Evolutionary conservation across 1,139 yeast species (phyloP), one percentile per base, ranked within the genome.

Genomic region (Yamadazyma siamensis): DNA sequence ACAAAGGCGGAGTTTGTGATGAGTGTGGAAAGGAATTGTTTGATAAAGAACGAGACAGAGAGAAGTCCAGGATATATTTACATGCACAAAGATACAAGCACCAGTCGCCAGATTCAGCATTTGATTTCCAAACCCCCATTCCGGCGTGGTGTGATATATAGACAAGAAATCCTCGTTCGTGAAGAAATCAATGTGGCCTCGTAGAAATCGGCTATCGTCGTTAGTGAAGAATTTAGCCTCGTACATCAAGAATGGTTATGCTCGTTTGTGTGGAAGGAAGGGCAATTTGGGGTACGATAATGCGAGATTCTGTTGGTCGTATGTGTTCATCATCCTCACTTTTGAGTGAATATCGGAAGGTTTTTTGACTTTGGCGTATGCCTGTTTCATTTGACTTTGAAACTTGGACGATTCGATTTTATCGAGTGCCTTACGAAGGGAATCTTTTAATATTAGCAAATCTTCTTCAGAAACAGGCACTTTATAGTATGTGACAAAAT

Each of bases 271-370:
- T n/a, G n/a, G n/a, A 23, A 34, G 44, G 32, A 49, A 57, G 5
- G 63, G 63, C 12, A 52, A 36, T 29, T 53, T 56, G 4, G 56
- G 52, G 24, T 27, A 39, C 20, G 38, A 41, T 18, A 88, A 85
- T 4, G 88, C 87, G 13, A 78, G 80, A 29, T 65, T 62, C 20
- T 64, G 60, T 40, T 81, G 83, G 28, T 78, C 81, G 52, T 71
- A 65, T 36, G 44, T 43, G 75, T 65, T 30, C 71, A 69, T 46
- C 61, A 54, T 40, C 73, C 59, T 35, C 71, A 60, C 48, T 71
- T 81, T 51, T 72, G 21, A 11, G 6, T 5, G 5, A 11, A 7
- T 8, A 18, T 18, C 20, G 9, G 7, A 8, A 8, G 20, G 20
- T 18, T 8, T 18, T 10, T 18, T 18, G 9, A 18, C 7, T 10